These are phyloP conservation scores for Mimosa bimucronata DNA, from an alignment of 306 rosid species.

Conservation along the genomic window DNA sequence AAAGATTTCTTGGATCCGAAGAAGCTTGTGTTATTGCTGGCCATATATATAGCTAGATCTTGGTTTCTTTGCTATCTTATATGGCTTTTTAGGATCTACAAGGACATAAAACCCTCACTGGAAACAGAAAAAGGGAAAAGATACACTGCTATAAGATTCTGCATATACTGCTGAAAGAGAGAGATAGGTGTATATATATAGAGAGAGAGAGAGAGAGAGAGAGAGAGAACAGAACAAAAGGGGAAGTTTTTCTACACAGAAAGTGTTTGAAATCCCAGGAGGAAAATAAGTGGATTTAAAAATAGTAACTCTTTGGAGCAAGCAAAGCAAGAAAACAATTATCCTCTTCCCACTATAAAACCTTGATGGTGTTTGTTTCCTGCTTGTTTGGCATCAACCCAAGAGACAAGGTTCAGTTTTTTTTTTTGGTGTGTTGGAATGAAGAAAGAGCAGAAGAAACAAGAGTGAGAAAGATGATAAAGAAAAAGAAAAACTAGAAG, in stretches of 20 bases:
- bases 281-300: slow-evolving; percentile 35
- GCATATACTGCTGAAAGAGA: not conserved
- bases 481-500: slow-evolving; percentile 47
- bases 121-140: slow-evolving; percentile 25
- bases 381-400: slow-evolving; percentile 78
- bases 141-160: slow-evolving; percentile 18
- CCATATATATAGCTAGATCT: slow-evolving; percentile 46
- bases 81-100: slow-evolving; percentile 49
- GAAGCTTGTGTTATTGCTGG: slow-evolving; percentile 36
- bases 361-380: slow-evolving; percentile 50
- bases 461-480: slow-evolving; percentile 42
- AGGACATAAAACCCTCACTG: not conserved
- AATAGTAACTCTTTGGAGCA: slow-evolving; percentile 32
- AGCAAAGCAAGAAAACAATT: slow-evolving; percentile 27
- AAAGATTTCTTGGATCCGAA: slow-evolving; percentile 38
- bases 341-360: slow-evolving; percentile 34
- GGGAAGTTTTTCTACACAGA: slow-evolving; percentile 39
- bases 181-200: slow-evolving; percentile 34
- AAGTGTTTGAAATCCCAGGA: slow-evolving; percentile 37
- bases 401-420: slow-evolving; percentile 73
- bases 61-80: slow-evolving; percentile 41
- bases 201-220: slow-evolving; percentile 41
- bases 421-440: not conserved
- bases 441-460: slow-evolving; percentile 46
- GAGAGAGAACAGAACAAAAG: slow-evolving; percentile 39